phyloP scores from a whole-genome alignment of 176 grass and related monocot species.

The Tillandsia fasciculata region DNA sequence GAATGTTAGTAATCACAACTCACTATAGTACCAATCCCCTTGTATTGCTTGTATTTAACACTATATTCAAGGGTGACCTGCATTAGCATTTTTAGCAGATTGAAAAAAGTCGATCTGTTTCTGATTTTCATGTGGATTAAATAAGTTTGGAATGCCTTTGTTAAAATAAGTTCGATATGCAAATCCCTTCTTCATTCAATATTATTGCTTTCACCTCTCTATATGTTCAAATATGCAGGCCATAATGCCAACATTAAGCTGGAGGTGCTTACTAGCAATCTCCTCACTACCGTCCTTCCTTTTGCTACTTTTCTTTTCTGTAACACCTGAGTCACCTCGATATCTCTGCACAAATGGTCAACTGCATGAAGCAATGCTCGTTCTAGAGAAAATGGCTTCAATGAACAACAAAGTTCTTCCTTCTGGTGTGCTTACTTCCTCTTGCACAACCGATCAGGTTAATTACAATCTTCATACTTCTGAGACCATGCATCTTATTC shows the following conservation, averaged over 20 bases:
- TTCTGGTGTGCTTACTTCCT: constrained; percentile 38
- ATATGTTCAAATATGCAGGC: constrained; percentile 29
- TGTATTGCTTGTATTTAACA: too few relatives aligned
- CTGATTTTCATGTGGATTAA: neutral
- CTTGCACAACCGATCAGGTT: constrained; percentile 10
- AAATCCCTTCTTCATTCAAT: neutral
- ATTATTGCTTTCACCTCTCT: constrained; percentile 1
- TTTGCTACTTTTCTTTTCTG: constrained; percentile 45
- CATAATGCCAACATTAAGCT: constrained; percentile 51
- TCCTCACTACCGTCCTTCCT: constrained; percentile 48
- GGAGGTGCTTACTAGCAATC: constrained; percentile 62
- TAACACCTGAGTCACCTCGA: constrained; percentile 60
- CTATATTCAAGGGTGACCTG: too few relatives aligned
- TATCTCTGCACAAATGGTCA: constrained; percentile 53
- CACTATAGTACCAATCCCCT: too few relatives aligned
- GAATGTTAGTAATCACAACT: too few relatives aligned
- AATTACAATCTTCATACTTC: constrained; percentile 14
- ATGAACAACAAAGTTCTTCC: constrained; percentile 45
- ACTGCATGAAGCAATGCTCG: constrained; percentile 31
- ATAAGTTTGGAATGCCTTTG: constrained; percentile 1
- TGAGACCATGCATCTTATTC: constrained; percentile 33
- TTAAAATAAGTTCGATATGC: neutral
- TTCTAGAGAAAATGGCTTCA: constrained; percentile 57
- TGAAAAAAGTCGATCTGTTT: neutral
- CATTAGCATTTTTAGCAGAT: too few relatives aligned